phyloP scores from a whole-genome alignment of 1,139 yeast genomes.

The Geotrichum histeridarum region DNA sequence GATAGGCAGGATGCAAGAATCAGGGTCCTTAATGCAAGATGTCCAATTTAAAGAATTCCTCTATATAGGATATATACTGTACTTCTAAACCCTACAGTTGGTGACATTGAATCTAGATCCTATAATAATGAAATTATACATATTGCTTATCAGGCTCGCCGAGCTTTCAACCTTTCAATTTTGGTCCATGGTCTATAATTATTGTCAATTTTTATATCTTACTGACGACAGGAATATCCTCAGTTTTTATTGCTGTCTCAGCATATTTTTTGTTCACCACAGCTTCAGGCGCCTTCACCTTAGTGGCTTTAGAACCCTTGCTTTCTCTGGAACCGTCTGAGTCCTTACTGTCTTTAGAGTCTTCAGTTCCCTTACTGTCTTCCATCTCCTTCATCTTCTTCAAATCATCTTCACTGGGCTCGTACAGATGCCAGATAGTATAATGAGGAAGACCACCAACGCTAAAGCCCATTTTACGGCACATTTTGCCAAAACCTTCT shows the following conservation, averaged over 20 bases:
- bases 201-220: not conserved
- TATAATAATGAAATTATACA: too few species aligned
- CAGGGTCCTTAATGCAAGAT: too few species aligned
- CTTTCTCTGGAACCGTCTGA: slow-evolving; percentile 21
- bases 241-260: slow-evolving; percentile 10
- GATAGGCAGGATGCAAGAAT: too few species aligned
- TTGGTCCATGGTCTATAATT: too few species aligned
- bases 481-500: slow-evolving; percentile 84
- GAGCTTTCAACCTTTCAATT: too few species aligned
- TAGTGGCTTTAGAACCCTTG: slow-evolving; percentile 42
- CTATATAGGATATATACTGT: too few species aligned
- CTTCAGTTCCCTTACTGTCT: slow-evolving; percentile 36
- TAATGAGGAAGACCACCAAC: slow-evolving; percentile 84
- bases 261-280: slow-evolving; percentile 6
- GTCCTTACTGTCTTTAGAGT: slow-evolving; percentile 39
- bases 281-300: slow-evolving; percentile 14
- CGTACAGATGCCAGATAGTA: slow-evolving; percentile 88
- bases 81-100: too few species aligned
- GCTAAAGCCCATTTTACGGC: slow-evolving; percentile 70
- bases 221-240: slow-evolving; percentile 5
- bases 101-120: too few species aligned
- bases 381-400: slow-evolving; percentile 68
- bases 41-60: too few species aligned
- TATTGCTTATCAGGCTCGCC: too few species aligned
- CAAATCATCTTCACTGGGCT: slow-evolving; percentile 89